Evolutionary conservation across 495 filamentous ascomycete genomes (phyloP).

Genomic region (Margaritispora aquatica): DNA sequence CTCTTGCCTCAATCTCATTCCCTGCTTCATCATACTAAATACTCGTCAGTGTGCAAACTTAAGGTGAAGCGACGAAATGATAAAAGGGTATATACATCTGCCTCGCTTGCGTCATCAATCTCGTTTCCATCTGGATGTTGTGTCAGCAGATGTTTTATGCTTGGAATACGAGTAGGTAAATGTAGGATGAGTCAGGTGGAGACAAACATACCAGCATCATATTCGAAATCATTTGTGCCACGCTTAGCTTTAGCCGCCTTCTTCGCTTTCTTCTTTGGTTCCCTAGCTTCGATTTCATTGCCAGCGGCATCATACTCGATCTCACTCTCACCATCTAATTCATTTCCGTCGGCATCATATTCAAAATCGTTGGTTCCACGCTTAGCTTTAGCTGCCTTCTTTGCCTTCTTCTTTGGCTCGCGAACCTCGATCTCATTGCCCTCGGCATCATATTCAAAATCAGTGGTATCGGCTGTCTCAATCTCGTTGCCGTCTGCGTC

Average conservation of each 20-base stretch:
- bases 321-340: constrained; percentile 3
- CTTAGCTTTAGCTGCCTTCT: constrained; percentile 3
- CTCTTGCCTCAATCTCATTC: constrained; percentile 13
- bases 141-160: too few relatives aligned
- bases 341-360: constrained; percentile 7
- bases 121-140: constrained; percentile 10
- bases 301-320: constrained; percentile 1
- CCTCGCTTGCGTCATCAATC: constrained; percentile 3
- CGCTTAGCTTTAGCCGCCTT: constrained; percentile 1
- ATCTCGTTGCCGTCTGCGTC: constrained; percentile 12
- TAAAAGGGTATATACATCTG: too few relatives aligned
- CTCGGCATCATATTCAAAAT: constrained; percentile 7
- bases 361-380: neutral
- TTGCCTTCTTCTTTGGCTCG: constrained; percentile 10
- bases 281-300: neutral
- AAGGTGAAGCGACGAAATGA: too few relatives aligned
- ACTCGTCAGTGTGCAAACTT: too few relatives aligned
- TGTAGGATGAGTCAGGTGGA: too few relatives aligned
- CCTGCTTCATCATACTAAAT: constrained; percentile 8
- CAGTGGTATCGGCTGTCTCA: neutral
- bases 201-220: too few relatives aligned
- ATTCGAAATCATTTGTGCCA: too few relatives aligned
- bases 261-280: neutral
- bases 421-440: constrained; percentile 11
- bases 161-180: too few relatives aligned